Conservation (phyloP, 139 green algal species). For the Protoeuglena noctilucae region DNA sequence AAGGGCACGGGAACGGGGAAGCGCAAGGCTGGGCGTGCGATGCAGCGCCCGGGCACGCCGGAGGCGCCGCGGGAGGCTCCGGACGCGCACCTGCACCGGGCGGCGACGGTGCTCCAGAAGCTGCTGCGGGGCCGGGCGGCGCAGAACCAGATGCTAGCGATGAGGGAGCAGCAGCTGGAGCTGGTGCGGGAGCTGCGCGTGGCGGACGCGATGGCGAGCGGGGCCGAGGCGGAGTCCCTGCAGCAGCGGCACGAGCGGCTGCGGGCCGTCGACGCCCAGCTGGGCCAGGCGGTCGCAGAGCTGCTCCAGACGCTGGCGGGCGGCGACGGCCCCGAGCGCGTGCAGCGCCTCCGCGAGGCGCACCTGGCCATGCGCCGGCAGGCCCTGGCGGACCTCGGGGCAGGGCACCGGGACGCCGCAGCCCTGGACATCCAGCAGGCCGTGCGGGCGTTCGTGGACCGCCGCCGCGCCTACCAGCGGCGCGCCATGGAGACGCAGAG, state of each 20-base stretch:
- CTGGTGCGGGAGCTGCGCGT: conserved; percentile 33
- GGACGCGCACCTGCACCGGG: conserved; percentile 8
- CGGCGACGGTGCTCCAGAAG: conserved; percentile 48
- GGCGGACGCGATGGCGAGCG: conserved; percentile 13
- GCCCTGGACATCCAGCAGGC: no score
- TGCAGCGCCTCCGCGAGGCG: no score
- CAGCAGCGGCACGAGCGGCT: neutral
- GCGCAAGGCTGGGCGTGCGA: neutral
- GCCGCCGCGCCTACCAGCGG: no score
- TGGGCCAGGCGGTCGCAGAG: neutral
- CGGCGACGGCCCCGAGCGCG: no score
- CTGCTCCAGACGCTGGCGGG: neutral
- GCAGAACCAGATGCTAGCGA: conserved; percentile 56
- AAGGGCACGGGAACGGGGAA: conserved; percentile 3
- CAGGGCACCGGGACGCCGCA: no score
- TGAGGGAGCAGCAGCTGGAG: conserved; percentile 27
- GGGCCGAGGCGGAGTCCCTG: conserved; percentile 8
- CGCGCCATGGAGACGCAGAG: no score
- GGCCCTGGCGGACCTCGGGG: no score
- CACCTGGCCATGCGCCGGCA: no score
- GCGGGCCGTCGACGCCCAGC: neutral
- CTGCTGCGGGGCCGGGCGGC: conserved; percentile 55
- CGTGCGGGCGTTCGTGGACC: no score
- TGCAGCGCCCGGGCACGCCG: conserved; percentile 21
- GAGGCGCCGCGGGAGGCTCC: conserved; percentile 9